Conservation (phyloP, 2,329 filamentous ascomycete species). For the Verticillium isaacii region DNA sequence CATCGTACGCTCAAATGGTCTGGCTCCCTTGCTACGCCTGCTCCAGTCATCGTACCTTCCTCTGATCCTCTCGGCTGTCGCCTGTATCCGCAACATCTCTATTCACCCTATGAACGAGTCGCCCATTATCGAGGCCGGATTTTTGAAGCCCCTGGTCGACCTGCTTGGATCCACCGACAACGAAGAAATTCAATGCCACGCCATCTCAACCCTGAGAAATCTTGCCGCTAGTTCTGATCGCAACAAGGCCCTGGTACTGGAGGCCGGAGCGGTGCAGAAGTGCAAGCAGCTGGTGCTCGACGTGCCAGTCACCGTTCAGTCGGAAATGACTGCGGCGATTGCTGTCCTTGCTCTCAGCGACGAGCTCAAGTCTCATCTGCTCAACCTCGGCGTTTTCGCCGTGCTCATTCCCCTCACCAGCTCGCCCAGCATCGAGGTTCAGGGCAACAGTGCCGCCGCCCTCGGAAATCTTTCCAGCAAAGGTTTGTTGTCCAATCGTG, state of each 20-base stretch:
- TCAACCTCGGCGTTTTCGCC: constrained; percentile 92
- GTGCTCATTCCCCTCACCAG: constrained; percentile 93
- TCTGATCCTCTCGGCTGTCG: constrained; percentile 91
- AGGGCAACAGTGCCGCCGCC: constrained; percentile 95
- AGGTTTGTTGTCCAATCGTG: constrained; percentile 47
- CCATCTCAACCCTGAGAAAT: constrained; percentile 93
- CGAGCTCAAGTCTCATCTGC: constrained; percentile 85
- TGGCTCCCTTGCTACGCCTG: constrained; percentile 79
- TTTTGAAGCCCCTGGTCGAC: constrained; percentile 89
- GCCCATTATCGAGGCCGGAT: constrained; percentile 96
- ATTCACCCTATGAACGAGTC: constrained; percentile 98
- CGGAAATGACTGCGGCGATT: constrained; percentile 99
- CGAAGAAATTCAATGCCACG: constrained; percentile 98
- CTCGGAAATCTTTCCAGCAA: constrained; percentile 95
- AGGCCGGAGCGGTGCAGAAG: constrained; percentile 95
- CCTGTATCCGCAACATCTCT: constrained; percentile 97
- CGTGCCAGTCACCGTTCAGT: constrained; percentile 91
- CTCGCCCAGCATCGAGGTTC: constrained; percentile 93
- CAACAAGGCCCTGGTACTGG: constrained; percentile 96
- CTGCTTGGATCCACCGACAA: constrained; percentile 93
- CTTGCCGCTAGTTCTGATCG: constrained; percentile 93
- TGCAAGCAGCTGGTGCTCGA: constrained; percentile 95
- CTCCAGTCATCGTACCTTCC: constrained; percentile 94
- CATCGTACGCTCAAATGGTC: constrained; percentile 84
- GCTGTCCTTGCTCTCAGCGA: constrained; percentile 93